A percentile compares a stretch with the other conserved stretches of the same genome.
Conservation (phyloP, 2,329 filamentous ascomycete genomes). For the Rutstroemia sp. region DNA sequence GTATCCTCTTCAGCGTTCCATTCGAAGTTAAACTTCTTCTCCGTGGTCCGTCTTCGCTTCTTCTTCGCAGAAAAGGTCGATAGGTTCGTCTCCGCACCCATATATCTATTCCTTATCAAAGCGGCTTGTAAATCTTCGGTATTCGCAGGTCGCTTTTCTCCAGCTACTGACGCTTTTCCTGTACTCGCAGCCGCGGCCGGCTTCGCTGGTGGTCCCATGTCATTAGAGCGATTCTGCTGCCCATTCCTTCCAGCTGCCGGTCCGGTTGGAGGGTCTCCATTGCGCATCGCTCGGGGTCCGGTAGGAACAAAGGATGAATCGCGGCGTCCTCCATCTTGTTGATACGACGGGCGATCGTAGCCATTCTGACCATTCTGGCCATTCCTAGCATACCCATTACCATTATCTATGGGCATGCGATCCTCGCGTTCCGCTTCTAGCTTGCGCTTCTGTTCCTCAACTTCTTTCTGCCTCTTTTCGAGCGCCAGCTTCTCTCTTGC, state of each 20-base stretch:
- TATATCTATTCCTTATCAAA: slow-evolving; percentile 73
- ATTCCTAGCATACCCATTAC: slow-evolving; percentile 9
- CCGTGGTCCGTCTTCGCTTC: slow-evolving; percentile 85
- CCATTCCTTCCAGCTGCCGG: slow-evolving; percentile 30
- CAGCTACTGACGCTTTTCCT: slow-evolving; percentile 28
- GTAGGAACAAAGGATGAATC: slow-evolving; percentile 48
- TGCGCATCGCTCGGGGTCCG: slow-evolving; percentile 62
- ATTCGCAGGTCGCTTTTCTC: slow-evolving; percentile 31
- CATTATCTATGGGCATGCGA: slow-evolving; percentile 16
- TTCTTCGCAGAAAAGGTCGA: slow-evolving; percentile 92
- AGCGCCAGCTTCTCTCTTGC: slow-evolving; percentile 73
- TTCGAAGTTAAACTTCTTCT: slow-evolving; percentile 98
- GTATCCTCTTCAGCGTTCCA: slow-evolving; percentile 97
- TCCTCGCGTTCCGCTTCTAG: slow-evolving; percentile 25
- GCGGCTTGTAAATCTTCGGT: slow-evolving; percentile 63
- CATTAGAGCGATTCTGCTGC: slow-evolving; percentile 12
- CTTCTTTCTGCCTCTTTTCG: slow-evolving; percentile 69
- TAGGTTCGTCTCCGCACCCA: slow-evolving; percentile 81
- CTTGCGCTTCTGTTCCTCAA: slow-evolving; percentile 52
- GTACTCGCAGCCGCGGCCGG: slow-evolving; percentile 15
- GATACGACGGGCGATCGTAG: slow-evolving; percentile 14
- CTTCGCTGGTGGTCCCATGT: slow-evolving; percentile 27
- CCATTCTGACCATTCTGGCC: slow-evolving; percentile 15
- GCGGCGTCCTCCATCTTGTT: slow-evolving; percentile 22
- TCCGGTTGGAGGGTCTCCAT: slow-evolving; percentile 39